These are phyloP conservation scores for Mortierella sp. DNA, from an alignment of 371 early-diverging fungal genomes.

Conservation along the genomic window DNA sequence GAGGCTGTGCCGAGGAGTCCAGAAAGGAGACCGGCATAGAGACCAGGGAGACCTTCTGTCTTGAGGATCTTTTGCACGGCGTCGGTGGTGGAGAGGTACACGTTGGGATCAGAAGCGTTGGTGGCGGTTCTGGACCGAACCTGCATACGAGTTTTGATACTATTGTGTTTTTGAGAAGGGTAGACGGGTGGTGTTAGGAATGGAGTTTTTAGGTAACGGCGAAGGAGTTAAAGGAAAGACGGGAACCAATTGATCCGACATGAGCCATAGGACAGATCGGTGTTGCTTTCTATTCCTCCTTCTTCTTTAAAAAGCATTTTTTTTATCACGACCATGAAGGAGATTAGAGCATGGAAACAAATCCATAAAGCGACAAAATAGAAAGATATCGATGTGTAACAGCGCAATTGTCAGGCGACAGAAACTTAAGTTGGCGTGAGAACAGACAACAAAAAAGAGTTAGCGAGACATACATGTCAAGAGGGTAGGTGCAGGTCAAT, in stretches of 20 bases:
- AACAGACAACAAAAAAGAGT: constrained; percentile 7
- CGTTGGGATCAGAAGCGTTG: constrained; percentile 52
- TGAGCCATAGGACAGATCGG: background rate
- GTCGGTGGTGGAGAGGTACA: constrained; percentile 80
- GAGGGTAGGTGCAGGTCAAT: constrained; percentile 90
- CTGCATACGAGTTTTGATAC: constrained; percentile 94
- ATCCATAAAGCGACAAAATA: constrained; percentile 26
- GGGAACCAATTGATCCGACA: constrained; percentile 2
- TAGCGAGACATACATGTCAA: constrained; percentile 87
- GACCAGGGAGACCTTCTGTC: constrained; percentile 90
- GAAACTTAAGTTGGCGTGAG: background rate
- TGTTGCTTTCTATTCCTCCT: background rate
- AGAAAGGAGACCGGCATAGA: constrained; percentile 93
- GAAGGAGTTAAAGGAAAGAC: background rate
- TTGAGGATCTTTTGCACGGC: constrained; percentile 86
- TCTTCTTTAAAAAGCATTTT: constrained; percentile 27
- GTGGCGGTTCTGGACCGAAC: constrained; percentile 79
- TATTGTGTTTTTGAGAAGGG: constrained; percentile 40
- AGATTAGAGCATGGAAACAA: background rate
- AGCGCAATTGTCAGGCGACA: constrained; percentile 3
- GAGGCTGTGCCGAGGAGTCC: constrained; percentile 91
- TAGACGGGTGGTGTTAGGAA: background rate
- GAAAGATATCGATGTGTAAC: constrained; percentile 8
- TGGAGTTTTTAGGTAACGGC: background rate
- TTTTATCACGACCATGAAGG: background rate